These are phyloP conservation scores for Corrigiola litoralis DNA, from an alignment of 179 eudicot species.

Conservation along the genomic window DNA sequence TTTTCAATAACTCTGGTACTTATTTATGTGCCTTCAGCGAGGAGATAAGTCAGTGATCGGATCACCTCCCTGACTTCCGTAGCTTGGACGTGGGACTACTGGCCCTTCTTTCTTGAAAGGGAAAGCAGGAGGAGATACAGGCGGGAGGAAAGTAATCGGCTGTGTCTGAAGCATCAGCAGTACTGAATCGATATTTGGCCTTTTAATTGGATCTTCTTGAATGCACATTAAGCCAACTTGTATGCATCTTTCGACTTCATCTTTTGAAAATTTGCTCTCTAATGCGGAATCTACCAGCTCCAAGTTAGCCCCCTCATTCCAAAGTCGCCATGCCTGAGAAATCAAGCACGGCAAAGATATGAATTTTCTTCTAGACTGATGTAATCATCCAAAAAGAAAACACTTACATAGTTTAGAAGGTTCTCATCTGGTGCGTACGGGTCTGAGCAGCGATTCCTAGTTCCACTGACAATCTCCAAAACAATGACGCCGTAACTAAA, in stretches of 20 bases:
- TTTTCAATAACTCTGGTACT: too few relatives aligned
- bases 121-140: conserved; percentile 20
- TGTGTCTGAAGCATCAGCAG: conserved; percentile 30
- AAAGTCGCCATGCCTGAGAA: conserved; percentile 44
- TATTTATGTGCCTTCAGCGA: conserved; percentile 2
- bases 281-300: conserved; percentile 23
- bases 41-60: conserved; percentile 12
- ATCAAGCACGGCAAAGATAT: too few relatives aligned
- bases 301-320: conserved; percentile 22
- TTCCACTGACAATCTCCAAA: conserved; percentile 32
- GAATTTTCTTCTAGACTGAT: too few relatives aligned
- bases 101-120: not conserved
- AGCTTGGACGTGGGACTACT: not conserved
- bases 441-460: conserved; percentile 14
- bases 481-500: conserved; percentile 43
- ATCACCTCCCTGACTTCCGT: not conserved
- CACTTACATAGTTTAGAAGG: conserved; percentile 35
- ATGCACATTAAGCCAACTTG: conserved; percentile 35
- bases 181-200: conserved; percentile 34
- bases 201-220: conserved; percentile 30
- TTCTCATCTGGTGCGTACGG: conserved; percentile 22
- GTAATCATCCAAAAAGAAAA: too few relatives aligned
- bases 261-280: conserved; percentile 1
- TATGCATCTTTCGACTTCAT: conserved; percentile 33
- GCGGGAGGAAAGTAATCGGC: conserved; percentile 6